A percentile compares a stretch with the other conserved stretches of the same genome.
These are phyloP conservation scores for Raffaelea albimanens DNA, from an alignment of 2,329 filamentous ascomycete species.

Conservation along the genomic window DNA sequence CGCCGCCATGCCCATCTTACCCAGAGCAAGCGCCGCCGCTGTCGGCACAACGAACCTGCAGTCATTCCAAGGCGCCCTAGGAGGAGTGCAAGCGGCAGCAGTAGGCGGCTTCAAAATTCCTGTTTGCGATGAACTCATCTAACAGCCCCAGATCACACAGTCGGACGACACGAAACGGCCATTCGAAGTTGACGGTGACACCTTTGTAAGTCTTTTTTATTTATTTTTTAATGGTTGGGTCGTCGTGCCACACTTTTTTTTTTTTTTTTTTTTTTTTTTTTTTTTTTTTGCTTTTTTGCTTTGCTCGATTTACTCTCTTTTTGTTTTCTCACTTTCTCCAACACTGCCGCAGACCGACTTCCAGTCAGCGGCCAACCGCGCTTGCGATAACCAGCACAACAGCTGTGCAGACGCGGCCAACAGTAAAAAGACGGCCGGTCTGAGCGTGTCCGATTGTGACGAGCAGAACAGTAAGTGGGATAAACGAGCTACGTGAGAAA, in stretches of 20 bases:
- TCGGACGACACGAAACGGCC: slow-evolving; percentile 29
- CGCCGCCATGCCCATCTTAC: too few species aligned
- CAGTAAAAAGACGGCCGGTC: slow-evolving; percentile 17
- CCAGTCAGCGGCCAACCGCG: slow-evolving; percentile 28
- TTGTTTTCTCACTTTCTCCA: neutral
- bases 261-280: neutral
- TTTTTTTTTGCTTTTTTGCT: neutral
- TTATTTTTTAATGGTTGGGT: too few species aligned
- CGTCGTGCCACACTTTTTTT: neutral
- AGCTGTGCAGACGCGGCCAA: slow-evolving; percentile 34
- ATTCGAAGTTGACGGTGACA: slow-evolving; percentile 33
- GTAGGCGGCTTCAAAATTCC: slow-evolving; percentile 15
- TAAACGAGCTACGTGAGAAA: too few species aligned
- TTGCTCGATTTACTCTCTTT: neutral
- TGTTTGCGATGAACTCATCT: neutral
- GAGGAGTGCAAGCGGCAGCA: slow-evolving; percentile 24
- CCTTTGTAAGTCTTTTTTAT: slow-evolving; percentile 27
- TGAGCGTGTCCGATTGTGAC: slow-evolving; percentile 35
- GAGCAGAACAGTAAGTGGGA: slow-evolving; percentile 30
- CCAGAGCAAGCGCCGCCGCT: too few species aligned
- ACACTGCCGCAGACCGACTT: slow-evolving; percentile 28
- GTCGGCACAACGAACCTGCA: slow-evolving; percentile 34
- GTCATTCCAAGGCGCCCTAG: slow-evolving; percentile 29
- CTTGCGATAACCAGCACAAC: slow-evolving; percentile 42
- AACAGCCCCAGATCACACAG: slow-evolving; percentile 25